Conservation (phyloP, 768 basidiomycete genomes). For the Exidia glandulosa region DNA sequence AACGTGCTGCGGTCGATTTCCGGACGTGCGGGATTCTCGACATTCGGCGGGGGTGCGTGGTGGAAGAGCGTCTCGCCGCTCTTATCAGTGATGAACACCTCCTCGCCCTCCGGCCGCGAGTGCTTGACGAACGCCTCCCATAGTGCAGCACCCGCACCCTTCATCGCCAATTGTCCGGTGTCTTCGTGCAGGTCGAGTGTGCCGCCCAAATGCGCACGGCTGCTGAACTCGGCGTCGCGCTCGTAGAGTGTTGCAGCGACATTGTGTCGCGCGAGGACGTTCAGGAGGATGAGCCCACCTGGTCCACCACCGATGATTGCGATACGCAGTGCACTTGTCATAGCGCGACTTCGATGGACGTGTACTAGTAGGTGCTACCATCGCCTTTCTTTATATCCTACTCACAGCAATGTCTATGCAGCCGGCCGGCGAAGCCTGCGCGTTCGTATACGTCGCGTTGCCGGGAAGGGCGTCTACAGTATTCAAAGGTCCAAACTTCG, state of each 20-base stretch:
- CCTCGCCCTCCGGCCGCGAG: slow-evolving; percentile 12
- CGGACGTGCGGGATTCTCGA: neutral
- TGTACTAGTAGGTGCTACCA: no score
- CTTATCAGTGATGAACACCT: slow-evolving; percentile 12
- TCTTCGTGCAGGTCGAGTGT: slow-evolving; percentile 20
- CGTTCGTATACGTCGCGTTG: no score
- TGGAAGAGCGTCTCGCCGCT: neutral
- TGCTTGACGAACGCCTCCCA: slow-evolving; percentile 11
- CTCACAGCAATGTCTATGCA: no score
- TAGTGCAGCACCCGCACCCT: slow-evolving; percentile 8
- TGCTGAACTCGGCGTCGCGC: slow-evolving; percentile 7
- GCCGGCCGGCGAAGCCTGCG: no score
- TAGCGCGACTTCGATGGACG: no score
- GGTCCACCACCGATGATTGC: slow-evolving; percentile 18
- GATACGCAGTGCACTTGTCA: slow-evolving; percentile 5
- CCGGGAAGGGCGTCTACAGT: no score
- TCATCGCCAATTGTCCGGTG: slow-evolving; percentile 14
- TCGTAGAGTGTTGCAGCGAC: slow-evolving; percentile 15
- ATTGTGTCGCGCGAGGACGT: slow-evolving; percentile 14
- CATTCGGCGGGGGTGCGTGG: neutral
- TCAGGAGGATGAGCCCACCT: slow-evolving; percentile 17
- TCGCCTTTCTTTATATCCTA: no score
- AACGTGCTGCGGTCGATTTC: neutral
- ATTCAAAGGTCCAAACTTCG: no score
- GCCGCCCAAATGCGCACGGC: slow-evolving; percentile 13